These are phyloP conservation scores for Coprinopsis marcescibilis DNA, from an alignment of 768 basidiomycete genomes.

Conservation along the genomic window DNA sequence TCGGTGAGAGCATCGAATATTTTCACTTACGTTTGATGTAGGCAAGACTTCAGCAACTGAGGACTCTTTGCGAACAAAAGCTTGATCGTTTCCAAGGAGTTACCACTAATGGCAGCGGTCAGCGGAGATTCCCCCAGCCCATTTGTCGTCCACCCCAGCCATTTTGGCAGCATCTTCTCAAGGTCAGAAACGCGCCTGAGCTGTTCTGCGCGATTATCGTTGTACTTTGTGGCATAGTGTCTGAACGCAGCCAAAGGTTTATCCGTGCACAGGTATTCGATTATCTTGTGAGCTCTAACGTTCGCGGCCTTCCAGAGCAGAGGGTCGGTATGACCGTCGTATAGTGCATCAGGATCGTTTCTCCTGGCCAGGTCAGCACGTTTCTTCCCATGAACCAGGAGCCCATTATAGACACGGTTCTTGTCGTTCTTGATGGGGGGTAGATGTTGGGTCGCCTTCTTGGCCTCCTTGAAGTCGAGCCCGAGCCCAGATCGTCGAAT, in stretches of 20 bases:
- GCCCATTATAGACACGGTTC: constrained; percentile 48
- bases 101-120: constrained; percentile 34
- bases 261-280: constrained; percentile 44
- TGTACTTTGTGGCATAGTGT: constrained; percentile 39
- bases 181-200: constrained; percentile 34
- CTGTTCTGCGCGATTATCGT: constrained; percentile 36
- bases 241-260: constrained; percentile 46
- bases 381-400: constrained; percentile 63
- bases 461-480: constrained; percentile 24
- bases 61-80: constrained; percentile 36
- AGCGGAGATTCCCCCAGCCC: constrained; percentile 48
- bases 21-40: constrained; percentile 43
- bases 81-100: constrained; percentile 36
- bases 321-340: constrained; percentile 15
- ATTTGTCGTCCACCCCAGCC: constrained; percentile 47
- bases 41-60: constrained; percentile 31
- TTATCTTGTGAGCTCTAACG: constrained; percentile 23
- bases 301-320: constrained; percentile 41
- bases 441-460: constrained; percentile 19
- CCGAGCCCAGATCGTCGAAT: constrained; percentile 48
- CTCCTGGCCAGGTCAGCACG: constrained; percentile 44
- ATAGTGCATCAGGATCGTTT: constrained; percentile 41
- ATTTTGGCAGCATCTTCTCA: constrained; percentile 35
- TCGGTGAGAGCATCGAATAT: too few relatives aligned
- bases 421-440: constrained; percentile 27